phyloP scores from a whole-genome alignment of 345 rosid genomes.

The Syzygium aromaticum region DNA sequence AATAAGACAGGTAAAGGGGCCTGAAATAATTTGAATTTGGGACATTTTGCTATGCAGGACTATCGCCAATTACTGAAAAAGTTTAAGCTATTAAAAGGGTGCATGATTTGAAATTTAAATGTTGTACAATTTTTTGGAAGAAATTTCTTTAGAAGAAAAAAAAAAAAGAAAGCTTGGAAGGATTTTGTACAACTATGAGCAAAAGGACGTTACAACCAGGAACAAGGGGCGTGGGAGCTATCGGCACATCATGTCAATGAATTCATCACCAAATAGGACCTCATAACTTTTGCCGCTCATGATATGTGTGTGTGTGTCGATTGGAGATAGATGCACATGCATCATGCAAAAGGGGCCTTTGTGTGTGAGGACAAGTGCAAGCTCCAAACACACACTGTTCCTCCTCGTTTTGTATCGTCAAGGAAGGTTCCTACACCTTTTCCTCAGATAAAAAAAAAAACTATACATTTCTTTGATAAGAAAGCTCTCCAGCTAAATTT shows the following conservation, averaged over 20 bases:
- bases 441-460: constrained; percentile 1
- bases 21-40: neutral
- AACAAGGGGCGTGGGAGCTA: neutral
- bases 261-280: neutral
- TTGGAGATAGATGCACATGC: neutral
- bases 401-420: neutral
- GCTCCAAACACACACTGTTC: constrained; percentile 11
- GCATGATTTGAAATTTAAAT: neutral
- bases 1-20: neutral
- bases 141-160: neutral
- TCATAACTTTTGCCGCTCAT: neutral
- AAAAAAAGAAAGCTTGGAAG: neutral
- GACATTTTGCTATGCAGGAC: too few relatives aligned
- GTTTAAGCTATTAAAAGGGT: neutral
- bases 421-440: constrained; percentile 36
- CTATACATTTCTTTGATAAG: neutral
- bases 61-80: neutral
- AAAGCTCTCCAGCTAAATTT: neutral
- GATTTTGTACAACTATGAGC: neutral
- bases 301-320: constrained; percentile 4
- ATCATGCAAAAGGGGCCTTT: neutral
- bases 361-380: constrained; percentile 16
- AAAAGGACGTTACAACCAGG: neutral
- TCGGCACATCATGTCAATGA: neutral
- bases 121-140: neutral